Base-by-base conservation (phyloP, 768 basidiomycete species). In the Mycena epipterygia region DNA sequence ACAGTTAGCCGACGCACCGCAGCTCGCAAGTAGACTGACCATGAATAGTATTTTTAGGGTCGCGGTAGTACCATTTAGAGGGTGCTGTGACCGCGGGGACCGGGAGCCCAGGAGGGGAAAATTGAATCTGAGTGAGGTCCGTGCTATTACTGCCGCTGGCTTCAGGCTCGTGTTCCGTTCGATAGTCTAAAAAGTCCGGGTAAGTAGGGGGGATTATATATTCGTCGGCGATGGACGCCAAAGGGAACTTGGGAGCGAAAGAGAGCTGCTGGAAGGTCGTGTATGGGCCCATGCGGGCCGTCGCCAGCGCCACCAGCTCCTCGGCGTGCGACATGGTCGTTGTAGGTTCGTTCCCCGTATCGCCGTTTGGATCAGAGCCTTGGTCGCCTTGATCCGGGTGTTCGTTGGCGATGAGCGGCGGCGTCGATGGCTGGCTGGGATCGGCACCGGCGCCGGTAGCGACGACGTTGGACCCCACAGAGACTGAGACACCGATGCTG, bases 181-280 rank as follows among this genome's bases (percentile, higher is more conserved):
- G 88, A 77, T 95, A 93, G 49, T 89, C 86, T 68, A 94, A 81
- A 80, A 95, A 95, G 46, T 90, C 86, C 16, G 90, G 88, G 80
- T 97, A 97, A 69, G 95, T 95, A 0, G 95, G 95, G 11, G 95
- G 95, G 59, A 97, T 97, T 66, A 95, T 89, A 79, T 94, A 97
- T 46, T 96, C 94, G 76, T 96, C 94, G 32, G 95, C 93, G 62
- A 97, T 93, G 0, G 93, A 89, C 30, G 93, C 93, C 62, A 96
- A 84, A n/a, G 95, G 95, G 75, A 97, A 95, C 58, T 88, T 91
- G 13, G 95, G 95, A 4, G 96, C 89, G 76, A 95, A 96, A 11
- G 85, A 87, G 19, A 97, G 83, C 81, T 97, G 95, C 77, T 96
- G 96, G 83, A 97, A 97, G 9, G 95, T 96, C 23, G 93, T 95